Base-by-base conservation (phyloP, 192 early-diverging fungal genomes). In the Mycoemilia scoparia region DNA sequence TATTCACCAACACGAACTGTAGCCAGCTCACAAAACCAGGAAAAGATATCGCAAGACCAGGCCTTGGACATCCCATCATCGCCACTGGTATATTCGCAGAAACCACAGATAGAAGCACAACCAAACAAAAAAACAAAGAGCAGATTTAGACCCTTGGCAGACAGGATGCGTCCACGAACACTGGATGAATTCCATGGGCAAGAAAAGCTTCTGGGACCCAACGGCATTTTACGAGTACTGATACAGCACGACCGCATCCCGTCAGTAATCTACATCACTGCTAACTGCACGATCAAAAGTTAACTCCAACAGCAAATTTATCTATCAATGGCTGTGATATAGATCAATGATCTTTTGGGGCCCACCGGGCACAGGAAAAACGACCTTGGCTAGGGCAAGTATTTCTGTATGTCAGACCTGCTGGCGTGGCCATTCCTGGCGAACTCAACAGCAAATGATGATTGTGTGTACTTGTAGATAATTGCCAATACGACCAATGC, bases 331-430 rank as follows among this genome's bases (percentile, higher is more conserved):
- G n/a, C n/a, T n/a, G n/a, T n/a, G n/a, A n/a, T n/a, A n/a, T n/a
- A n/a, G n/a, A n/a, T 81, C 77, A 1, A 69, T 88, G 53, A 67
- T 91, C 5, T 60, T 91, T n/a, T 91, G 77, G 77, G 72, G 72
- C 10, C 51, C 49, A 14, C 68, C 71, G 0, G 71, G 70, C 5
- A 41, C 53, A 2, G 75, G 75, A 11, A 77, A 74, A 32, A 76
- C 74, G 4, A 69, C 70, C 2, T 47, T 73, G 18, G 74, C 70
- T 5, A n/a, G n/a, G n/a, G n/a, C n/a, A n/a, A n/a, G n/a, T n/a
- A n/a, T n/a, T n/a, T n/a, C n/a, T n/a, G n/a, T n/a, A n/a, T n/a
- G n/a, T n/a, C n/a, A n/a, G n/a, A n/a, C n/a, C n/a, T n/a, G n/a
- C n/a, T n/a, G n/a, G n/a, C n/a, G n/a, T n/a, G n/a, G n/a, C n/a